Evolutionary conservation across 352 stramenopile species (phyloP).

Genomic region (Phytophthora brassicae): DNA sequence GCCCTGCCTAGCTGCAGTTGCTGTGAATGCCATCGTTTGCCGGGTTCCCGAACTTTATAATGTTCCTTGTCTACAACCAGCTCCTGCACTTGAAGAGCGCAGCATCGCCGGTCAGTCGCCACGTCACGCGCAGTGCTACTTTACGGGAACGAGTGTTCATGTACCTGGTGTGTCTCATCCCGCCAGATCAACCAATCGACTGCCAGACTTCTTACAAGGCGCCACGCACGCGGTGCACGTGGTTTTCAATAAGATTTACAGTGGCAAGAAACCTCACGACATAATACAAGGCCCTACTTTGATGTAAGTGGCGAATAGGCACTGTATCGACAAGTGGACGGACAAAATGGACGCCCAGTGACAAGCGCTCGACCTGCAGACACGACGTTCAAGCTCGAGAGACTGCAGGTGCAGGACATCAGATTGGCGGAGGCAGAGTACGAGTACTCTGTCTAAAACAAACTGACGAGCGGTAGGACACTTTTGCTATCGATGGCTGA

Average conservation of each 20-base stretch:
- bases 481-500: no score
- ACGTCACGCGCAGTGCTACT: conserved; percentile 28
- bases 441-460: no score
- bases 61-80: conserved; percentile 40
- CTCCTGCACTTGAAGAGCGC: conserved; percentile 36
- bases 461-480: no score
- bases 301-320: conserved; percentile 21
- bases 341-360: conserved; percentile 23
- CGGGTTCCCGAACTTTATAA: no score
- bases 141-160: conserved; percentile 48
- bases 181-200: conserved; percentile 45
- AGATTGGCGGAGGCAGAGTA: conserved; percentile 39
- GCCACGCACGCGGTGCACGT: conserved; percentile 33
- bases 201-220: conserved; percentile 40
- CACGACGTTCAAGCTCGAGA: conserved; percentile 29
- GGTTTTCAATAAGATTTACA: conserved; percentile 32
- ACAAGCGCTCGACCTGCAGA: conserved; percentile 14
- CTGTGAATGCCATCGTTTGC: no score
- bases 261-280: conserved; percentile 4
- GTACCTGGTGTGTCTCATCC: conserved; percentile 45
- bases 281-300: background rate
- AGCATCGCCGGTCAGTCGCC: conserved; percentile 26
- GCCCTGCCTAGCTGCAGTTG: no score
- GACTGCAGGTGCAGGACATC: conserved; percentile 31
- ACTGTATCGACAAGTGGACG: conserved; percentile 30